These are phyloP conservation scores for Plantago ovata DNA, from an alignment of 257 asterid genomes.

Conservation along the genomic window DNA sequence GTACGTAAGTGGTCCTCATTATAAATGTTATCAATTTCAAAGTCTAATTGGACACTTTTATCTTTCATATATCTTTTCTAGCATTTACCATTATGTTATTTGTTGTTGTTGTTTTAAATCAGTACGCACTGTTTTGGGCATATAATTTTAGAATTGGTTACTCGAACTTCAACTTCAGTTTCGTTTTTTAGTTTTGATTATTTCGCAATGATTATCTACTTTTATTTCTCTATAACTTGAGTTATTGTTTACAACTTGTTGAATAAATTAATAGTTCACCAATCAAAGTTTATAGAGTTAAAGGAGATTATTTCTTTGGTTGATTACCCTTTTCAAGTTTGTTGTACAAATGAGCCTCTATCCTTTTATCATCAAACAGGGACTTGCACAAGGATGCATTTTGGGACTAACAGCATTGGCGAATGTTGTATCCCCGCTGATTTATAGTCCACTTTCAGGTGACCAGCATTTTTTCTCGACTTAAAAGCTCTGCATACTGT, in stretches of 20 bases:
- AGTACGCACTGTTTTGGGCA: too few species aligned
- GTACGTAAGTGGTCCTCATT: too few species aligned
- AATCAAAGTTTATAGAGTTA: neutral
- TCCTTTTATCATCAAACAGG: constrained; percentile 29
- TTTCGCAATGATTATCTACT: neutral
- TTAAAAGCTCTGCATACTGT: neutral
- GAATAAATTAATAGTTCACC: neutral
- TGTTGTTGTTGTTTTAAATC: too few species aligned
- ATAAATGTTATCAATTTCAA: too few species aligned
- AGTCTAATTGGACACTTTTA: too few species aligned
- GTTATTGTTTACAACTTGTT: neutral
- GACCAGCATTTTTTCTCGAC: neutral
- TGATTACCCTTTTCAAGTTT: neutral
- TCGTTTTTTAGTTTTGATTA: too few species aligned
- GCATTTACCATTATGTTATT: too few species aligned
- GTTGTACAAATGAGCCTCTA: neutral
- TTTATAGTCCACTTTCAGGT: constrained; percentile 77
- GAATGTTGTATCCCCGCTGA: constrained; percentile 54
- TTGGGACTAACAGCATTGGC: constrained; percentile 66
- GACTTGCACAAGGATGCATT: constrained; percentile 76
- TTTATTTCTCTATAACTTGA: neutral
- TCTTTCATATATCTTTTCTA: neutral
- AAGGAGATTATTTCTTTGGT: neutral
- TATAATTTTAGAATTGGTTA: neutral
- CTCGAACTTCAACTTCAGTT: too few species aligned